Base-by-base conservation (phyloP, 345 rosid genomes). In the Theobroma cacao region DNA sequence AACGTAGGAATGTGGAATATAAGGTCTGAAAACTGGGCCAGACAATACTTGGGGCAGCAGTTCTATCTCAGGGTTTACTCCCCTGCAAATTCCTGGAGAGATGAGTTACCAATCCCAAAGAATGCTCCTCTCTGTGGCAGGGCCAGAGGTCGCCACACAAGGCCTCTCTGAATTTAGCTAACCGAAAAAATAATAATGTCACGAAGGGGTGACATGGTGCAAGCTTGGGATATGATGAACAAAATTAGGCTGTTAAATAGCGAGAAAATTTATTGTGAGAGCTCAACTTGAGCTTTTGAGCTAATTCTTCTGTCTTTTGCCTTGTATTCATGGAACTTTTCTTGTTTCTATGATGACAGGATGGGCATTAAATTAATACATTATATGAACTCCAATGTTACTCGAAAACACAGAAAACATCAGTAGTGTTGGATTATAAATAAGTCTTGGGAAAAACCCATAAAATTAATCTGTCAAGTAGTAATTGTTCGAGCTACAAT, bases 1-100 rank as follows among this genome's bases (percentile, higher is more conserved):
- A 96, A 94, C 56, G 99, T 92, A 34, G 98, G 99, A 1, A 94
- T 94, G 99, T 96, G 99, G 99, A 94, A 96, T 90, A 70, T 96
- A 82, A 88, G 98, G 85, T 86, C 97, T 1, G 95, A 96, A 88
- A 84, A 82, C 53, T 96, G 98, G 99, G 94, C 92, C 5, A 85
- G 98, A 58, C 99, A 92, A 79, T 93, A 95, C 72, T 82, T 94
- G 28, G 99, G 98, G 4, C 98, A 96, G 82, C 98, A 94, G 43
- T 88, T 94, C 61, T 96, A 96, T 79, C 84, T 96, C 59, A 84
- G 98, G 74, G 99, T 96, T 71, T 92, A 80, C 79, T 88, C 99
- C 0, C 63, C 86, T 4, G 86, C 97, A 22, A 86, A 80, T 64
- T 96, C 99, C 50, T 88, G 83, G 78, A 82, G 98, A 74, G 98